These are phyloP conservation scores for Entomortierella chlamydospora DNA, from an alignment of 192 early-diverging fungal species.

Conservation along the genomic window DNA sequence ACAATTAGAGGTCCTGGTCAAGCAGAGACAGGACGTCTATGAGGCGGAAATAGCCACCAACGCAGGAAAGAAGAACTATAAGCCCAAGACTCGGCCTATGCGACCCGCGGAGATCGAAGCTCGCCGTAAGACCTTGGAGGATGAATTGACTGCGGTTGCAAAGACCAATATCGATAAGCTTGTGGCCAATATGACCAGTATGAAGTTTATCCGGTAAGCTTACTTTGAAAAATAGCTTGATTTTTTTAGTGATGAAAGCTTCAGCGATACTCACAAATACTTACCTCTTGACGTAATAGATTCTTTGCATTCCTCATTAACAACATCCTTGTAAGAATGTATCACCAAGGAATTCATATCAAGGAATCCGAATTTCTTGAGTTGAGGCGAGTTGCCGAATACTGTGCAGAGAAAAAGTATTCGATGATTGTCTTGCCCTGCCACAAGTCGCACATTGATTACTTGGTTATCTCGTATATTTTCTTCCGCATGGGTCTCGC, in stretches of 20 bases:
- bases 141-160: slow-evolving; percentile 66
- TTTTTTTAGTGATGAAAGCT: background rate
- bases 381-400: slow-evolving; percentile 65
- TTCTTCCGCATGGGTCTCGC: slow-evolving; percentile 84
- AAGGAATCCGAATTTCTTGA: slow-evolving; percentile 81
- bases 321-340: slow-evolving; percentile 81
- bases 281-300: slow-evolving; percentile 47
- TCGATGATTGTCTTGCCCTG: slow-evolving; percentile 84
- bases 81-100: slow-evolving; percentile 48
- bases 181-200: slow-evolving; percentile 73
- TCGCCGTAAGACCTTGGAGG: slow-evolving; percentile 51
- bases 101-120: slow-evolving; percentile 38
- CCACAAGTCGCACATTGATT: slow-evolving; percentile 91
- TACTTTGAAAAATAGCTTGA: too few relatives aligned
- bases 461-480: slow-evolving; percentile 83
- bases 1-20: slow-evolving; percentile 37
- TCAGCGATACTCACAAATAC: slow-evolving; percentile 7
- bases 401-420: slow-evolving; percentile 70
- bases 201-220: slow-evolving; percentile 69
- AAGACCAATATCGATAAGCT: slow-evolving; percentile 65
- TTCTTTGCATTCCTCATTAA: slow-evolving; percentile 78
- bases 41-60: slow-evolving; percentile 56
- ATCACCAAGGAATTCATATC: slow-evolving; percentile 89
- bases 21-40: slow-evolving; percentile 47
- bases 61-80: slow-evolving; percentile 49